Percentiles rank a stretch among this genome's conserved stretches.
Evolutionary conservation across 345 rosid genomes (phyloP).

Genomic region (Boechera retrofracta): DNA sequence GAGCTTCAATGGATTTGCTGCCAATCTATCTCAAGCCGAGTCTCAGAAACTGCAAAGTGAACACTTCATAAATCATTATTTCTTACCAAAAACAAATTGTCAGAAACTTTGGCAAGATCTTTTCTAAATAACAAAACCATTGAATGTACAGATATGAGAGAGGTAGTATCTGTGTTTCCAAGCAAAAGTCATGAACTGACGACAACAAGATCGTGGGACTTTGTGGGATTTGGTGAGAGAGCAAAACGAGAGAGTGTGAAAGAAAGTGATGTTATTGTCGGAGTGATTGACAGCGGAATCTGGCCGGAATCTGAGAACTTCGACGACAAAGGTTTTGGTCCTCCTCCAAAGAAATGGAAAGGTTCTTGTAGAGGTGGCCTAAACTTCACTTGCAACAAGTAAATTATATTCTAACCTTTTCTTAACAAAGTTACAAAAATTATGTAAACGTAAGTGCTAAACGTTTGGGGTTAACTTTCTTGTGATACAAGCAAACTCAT

Average conservation of each 20-base stretch:
- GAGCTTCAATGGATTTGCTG: constrained; percentile 66
- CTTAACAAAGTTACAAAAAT: background rate
- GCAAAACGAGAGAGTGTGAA: constrained; percentile 5
- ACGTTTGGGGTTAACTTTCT: constrained; percentile 13
- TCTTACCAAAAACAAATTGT: constrained; percentile 4
- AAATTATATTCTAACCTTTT: constrained; percentile 1
- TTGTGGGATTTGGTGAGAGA: constrained; percentile 40
- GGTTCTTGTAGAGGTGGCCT: constrained; percentile 52
- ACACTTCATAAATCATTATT: constrained; percentile 3
- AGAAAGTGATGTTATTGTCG: constrained; percentile 50
- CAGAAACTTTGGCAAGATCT: constrained; percentile 12
- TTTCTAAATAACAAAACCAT: background rate
- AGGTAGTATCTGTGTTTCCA: constrained; percentile 42
- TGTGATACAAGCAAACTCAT: constrained; percentile 33
- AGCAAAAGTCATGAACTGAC: constrained; percentile 28
- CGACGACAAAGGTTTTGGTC: constrained; percentile 55
- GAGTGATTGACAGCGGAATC: constrained; percentile 55
- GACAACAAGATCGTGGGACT: constrained; percentile 54
- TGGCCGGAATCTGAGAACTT: constrained; percentile 64
- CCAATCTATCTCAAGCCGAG: constrained; percentile 50
- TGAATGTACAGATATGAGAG: constrained; percentile 35
- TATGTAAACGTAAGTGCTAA: background rate
- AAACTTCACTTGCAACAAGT: constrained; percentile 64
- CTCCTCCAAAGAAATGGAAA: constrained; percentile 59
- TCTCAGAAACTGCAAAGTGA: constrained; percentile 45